Conservation (phyloP, 2,329 filamentous ascomycete genomes). For the Aspergillus costaricaensis region DNA sequence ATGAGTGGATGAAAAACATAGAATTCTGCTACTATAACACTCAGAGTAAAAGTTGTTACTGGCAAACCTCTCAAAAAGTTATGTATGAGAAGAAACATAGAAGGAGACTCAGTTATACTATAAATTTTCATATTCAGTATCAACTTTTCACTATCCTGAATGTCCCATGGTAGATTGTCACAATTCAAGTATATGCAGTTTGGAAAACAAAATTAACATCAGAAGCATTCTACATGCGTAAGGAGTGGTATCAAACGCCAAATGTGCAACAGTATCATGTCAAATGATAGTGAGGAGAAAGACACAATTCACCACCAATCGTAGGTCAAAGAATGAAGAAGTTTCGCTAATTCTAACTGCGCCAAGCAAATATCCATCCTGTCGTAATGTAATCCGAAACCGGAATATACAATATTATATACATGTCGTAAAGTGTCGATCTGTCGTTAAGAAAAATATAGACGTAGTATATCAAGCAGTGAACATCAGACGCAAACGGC, state of each 20-base stretch:
- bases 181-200: not conserved
- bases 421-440: constrained; percentile 11
- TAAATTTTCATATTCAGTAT: too few relatives aligned
- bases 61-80: too few relatives aligned
- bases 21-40: too few relatives aligned
- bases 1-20: too few relatives aligned
- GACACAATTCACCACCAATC: not conserved
- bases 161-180: not conserved
- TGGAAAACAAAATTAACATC: not conserved
- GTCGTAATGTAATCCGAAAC: constrained; percentile 2
- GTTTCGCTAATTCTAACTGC: not conserved
- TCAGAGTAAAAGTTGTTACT: too few relatives aligned
- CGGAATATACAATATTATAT: constrained; percentile 29
- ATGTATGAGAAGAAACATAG: too few relatives aligned
- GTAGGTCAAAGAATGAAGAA: not conserved
- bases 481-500: constrained; percentile 41
- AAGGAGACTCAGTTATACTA: too few relatives aligned
- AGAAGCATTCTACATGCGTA: not conserved
- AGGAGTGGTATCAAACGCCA: constrained; percentile 1
- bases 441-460: not conserved
- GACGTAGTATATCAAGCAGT: constrained; percentile 23
- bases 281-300: not conserved
- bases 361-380: not conserved
- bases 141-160: not conserved
- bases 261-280: constrained; percentile 1